Conservation (phyloP, 805 yeast species). For the Candida sphagnicola region DNA sequence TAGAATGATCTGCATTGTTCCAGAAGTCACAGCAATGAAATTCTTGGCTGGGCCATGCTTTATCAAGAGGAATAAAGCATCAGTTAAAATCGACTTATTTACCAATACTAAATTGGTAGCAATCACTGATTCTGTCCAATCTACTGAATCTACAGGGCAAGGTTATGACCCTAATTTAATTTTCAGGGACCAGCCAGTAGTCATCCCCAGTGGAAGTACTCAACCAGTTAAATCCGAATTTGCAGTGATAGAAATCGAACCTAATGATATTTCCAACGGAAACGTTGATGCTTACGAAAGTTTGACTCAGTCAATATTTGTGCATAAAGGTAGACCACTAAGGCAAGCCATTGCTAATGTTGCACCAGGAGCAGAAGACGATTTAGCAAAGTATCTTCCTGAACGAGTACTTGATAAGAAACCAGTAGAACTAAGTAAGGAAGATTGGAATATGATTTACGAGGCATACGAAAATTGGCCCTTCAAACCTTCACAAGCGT, state of each 20-base stretch:
- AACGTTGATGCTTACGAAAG: constrained; percentile 32
- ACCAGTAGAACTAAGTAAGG: constrained; percentile 46
- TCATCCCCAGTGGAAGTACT: constrained; percentile 22
- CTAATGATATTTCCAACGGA: constrained; percentile 24
- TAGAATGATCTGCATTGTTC: constrained; percentile 67
- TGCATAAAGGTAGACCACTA: constrained; percentile 33
- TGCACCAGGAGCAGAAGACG: constrained; percentile 80
- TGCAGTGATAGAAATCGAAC: constrained; percentile 55
- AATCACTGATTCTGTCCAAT: constrained; percentile 17
- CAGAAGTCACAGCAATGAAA: constrained; percentile 48
- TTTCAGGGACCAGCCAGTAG: constrained; percentile 33
- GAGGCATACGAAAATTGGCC: constrained; percentile 72
- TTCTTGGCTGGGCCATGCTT: constrained; percentile 55
- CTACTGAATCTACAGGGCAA: constrained; percentile 20
- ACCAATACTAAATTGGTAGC: constrained; percentile 60
- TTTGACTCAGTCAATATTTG: constrained; percentile 4
- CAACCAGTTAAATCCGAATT: constrained; percentile 34
- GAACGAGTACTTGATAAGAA: constrained; percentile 38
- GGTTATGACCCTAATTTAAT: constrained; percentile 34
- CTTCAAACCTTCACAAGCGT: constrained; percentile 58
- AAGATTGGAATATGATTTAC: constrained; percentile 53
- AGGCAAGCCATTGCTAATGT: constrained; percentile 46
- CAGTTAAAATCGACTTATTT: constrained; percentile 62
- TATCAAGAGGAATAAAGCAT: constrained; percentile 52
- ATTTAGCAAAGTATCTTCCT: constrained; percentile 29